phyloP scores from a whole-genome alignment of 768 basidiomycete genomes.

The Pisolithus microcarpus region DNA sequence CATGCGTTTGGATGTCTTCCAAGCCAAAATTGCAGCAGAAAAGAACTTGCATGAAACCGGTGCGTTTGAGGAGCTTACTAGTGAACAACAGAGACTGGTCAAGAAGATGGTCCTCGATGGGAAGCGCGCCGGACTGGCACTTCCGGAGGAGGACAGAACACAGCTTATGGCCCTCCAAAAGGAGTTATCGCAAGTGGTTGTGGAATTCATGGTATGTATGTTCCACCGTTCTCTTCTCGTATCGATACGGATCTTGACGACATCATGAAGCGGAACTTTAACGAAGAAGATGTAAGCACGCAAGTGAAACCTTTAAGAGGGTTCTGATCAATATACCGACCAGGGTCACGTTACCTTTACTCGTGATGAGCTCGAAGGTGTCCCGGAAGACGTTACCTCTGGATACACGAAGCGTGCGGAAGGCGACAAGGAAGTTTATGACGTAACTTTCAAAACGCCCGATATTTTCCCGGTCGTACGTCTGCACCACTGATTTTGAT shows the following conservation, averaged over 20 bases:
- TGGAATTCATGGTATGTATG: constrained; percentile 72
- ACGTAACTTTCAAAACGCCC: constrained; percentile 75
- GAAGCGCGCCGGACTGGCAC: constrained; percentile 67
- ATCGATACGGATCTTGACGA: not conserved
- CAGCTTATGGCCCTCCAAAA: constrained; percentile 61
- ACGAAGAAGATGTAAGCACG: constrained; percentile 67
- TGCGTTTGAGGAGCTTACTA: constrained; percentile 50
- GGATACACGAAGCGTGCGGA: constrained; percentile 67
- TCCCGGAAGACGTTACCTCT: constrained; percentile 71
- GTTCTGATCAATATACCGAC: not conserved
- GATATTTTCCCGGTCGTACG: constrained; percentile 73
- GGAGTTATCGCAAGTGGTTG: constrained; percentile 63
- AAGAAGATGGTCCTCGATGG: constrained; percentile 79
- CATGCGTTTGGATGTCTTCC: constrained; percentile 77
- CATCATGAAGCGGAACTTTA: constrained; percentile 67
- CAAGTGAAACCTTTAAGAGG: not conserved
- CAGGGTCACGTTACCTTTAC: constrained; percentile 63
- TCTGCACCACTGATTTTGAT: not conserved
- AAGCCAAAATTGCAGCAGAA: constrained; percentile 62
- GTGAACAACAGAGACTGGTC: constrained; percentile 70
- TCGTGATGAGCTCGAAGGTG: constrained; percentile 67
- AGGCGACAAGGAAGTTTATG: constrained; percentile 51
- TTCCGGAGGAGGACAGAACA: constrained; percentile 56
- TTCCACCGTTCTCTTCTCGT: constrained; percentile 4
- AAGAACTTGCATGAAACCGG: constrained; percentile 60